Conservation (phyloP, 495 filamentous ascomycete genomes). For the Xylaria intraflava region DNA sequence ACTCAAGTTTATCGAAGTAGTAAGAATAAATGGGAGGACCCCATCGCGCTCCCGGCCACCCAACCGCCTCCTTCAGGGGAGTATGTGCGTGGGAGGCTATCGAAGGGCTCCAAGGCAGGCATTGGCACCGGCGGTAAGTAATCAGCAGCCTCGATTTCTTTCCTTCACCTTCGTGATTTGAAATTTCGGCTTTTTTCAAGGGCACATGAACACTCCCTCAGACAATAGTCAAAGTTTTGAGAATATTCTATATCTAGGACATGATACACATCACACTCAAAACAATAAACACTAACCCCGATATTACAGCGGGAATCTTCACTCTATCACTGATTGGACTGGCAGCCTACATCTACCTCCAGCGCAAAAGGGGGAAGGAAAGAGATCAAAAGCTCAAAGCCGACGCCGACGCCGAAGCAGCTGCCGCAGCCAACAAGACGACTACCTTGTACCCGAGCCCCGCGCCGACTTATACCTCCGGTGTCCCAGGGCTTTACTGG, state of each 20-base stretch:
- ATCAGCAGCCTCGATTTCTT: background rate
- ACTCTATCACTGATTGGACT: conserved; percentile 21
- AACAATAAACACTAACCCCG: background rate
- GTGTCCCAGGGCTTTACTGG: background rate
- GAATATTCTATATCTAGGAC: too few species aligned
- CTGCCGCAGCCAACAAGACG: background rate
- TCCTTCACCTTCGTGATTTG: too few species aligned
- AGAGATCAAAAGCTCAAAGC: conserved; percentile 7
- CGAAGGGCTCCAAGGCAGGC: background rate
- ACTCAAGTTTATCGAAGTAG: conserved; percentile 26
- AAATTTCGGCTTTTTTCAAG: too few species aligned
- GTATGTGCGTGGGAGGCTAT: background rate
- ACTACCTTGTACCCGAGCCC: background rate
- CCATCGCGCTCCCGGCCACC: background rate
- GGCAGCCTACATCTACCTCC: conserved; percentile 17
- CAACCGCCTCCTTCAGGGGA: conserved; percentile 19
- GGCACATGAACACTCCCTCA: too few species aligned
- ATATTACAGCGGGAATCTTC: conserved; percentile 33
- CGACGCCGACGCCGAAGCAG: conserved; percentile 1
- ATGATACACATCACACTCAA: background rate
- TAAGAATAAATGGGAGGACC: conserved; percentile 11
- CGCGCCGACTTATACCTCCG: background rate
- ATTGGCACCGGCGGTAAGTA: background rate
- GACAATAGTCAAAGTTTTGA: too few species aligned
- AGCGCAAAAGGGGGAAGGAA: conserved; percentile 16